Percentiles rank a stretch among this genome's conserved stretches.
Conservation (phyloP, 257 asterid species). For the Phtheirospermum japonicum region DNA sequence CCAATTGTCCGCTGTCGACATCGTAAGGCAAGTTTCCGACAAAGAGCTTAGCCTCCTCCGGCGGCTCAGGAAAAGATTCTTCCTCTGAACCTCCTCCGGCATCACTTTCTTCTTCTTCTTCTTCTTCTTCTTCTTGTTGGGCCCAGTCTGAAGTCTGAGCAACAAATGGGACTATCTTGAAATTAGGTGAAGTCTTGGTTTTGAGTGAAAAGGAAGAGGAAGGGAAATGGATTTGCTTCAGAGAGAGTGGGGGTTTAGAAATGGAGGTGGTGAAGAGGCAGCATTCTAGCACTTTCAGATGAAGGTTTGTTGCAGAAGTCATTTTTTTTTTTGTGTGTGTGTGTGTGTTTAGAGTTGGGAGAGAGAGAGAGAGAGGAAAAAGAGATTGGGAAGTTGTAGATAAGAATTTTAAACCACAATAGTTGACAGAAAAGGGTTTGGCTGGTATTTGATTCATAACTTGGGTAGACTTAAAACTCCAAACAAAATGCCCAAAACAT, state of each 20-base stretch:
- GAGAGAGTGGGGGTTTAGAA: conserved; percentile 29
- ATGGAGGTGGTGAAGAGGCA: conserved; percentile 30
- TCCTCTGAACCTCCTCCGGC: conserved; percentile 22
- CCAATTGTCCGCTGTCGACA: conserved; percentile 61
- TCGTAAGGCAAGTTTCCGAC: conserved; percentile 85
- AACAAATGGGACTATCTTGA: conserved; percentile 32
- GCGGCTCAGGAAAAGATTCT: conserved; percentile 43
- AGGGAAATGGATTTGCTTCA: conserved; percentile 25
- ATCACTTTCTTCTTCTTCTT: not conserved
- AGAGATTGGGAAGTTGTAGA: conserved; percentile 8
- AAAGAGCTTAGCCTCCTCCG: conserved; percentile 77
- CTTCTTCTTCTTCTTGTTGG: conserved; percentile 31
- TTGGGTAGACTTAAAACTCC: not conserved
- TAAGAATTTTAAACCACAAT: conserved; percentile 29
- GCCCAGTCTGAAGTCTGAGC: conserved; percentile 49
- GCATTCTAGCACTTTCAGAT: conserved; percentile 38
- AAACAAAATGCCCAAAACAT: not conserved
- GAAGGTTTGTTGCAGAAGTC: conserved; percentile 37
- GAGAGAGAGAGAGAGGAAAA: not conserved
- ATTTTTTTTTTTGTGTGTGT: conserved; percentile 9
- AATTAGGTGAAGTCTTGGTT: conserved; percentile 26
- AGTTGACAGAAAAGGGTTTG: not conserved
- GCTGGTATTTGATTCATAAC: conserved; percentile 18
- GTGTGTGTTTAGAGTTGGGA: not conserved
- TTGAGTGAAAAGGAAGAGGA: conserved; percentile 33